phyloP scores from a whole-genome alignment of 108 stramenopile genomes.

The Cyclotella baltica region DNA sequence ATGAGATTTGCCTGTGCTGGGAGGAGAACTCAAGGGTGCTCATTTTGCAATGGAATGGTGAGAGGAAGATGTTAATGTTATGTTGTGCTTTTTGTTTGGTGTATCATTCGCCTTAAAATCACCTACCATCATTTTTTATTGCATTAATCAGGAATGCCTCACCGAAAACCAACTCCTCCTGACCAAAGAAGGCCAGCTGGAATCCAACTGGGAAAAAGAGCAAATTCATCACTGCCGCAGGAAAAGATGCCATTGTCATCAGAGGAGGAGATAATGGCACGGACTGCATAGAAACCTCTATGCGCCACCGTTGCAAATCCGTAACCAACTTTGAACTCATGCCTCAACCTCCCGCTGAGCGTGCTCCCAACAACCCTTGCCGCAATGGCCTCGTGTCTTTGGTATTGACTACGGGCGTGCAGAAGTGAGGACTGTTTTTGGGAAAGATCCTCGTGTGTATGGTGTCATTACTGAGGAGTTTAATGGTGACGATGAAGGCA shows the following conservation, averaged over 20 bases:
- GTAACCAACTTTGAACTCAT: constrained; percentile 98
- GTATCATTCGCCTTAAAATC: too few species aligned
- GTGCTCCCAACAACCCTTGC: constrained; percentile 96
- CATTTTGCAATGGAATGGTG: constrained; percentile 91
- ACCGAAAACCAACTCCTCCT: constrained; percentile 95
- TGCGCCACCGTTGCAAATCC: constrained; percentile 97
- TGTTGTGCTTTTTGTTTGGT: too few species aligned
- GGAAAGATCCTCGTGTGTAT: constrained; percentile 96
- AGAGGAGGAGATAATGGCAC: constrained; percentile 98
- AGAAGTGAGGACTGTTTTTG: constrained; percentile 93
- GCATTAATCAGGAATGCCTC: constrained; percentile 93
- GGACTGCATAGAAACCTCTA: constrained; percentile 97
- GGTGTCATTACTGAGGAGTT: constrained; percentile 97
- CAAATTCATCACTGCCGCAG: constrained; percentile 94
- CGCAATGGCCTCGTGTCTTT: constrained; percentile 97
- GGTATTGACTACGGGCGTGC: constrained; percentile 98
- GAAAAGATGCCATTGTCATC: constrained; percentile 98
- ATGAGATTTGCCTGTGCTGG: constrained; percentile 93
- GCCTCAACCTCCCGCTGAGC: constrained; percentile 92
- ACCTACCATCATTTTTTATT: neutral
- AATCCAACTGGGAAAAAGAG: constrained; percentile 93
- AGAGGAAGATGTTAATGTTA: too few species aligned
- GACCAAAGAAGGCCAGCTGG: constrained; percentile 93
- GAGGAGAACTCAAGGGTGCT: constrained; percentile 91
- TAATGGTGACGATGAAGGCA: constrained; percentile 90